Conservation (phyloP, 208 protist genomes). For the Acanthamoeba lenticulata region DNA sequence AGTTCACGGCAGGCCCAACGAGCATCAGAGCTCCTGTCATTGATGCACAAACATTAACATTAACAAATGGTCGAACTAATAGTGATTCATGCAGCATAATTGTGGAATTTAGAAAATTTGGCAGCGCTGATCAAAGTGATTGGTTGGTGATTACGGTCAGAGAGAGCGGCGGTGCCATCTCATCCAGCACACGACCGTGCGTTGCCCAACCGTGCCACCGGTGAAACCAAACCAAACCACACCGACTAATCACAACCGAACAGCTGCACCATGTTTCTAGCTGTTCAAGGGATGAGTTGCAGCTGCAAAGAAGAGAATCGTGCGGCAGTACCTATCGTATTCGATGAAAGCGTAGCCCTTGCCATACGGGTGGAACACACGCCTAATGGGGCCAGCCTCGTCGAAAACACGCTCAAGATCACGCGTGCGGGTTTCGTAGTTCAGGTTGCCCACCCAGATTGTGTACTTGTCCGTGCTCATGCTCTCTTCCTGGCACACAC, state of each 20-base stretch:
- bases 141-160: too few relatives aligned
- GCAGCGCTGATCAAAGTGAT: not conserved
- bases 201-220: not conserved
- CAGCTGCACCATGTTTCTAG: not conserved
- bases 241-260: not conserved
- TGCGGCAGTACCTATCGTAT: not conserved
- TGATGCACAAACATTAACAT: not conserved
- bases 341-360: conserved; percentile 36
- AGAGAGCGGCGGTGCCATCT: too few relatives aligned
- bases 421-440: not conserved
- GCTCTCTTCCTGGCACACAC: too few relatives aligned
- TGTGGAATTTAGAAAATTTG: not conserved
- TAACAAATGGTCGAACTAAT: not conserved
- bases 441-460: conserved; percentile 23
- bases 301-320: not conserved
- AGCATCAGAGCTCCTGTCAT: not conserved
- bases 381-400: not conserved
- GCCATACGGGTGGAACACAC: not conserved
- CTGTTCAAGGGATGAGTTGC: not conserved
- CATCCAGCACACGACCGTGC: not conserved
- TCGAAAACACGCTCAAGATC: not conserved
- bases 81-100: not conserved
- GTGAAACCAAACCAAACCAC: not conserved
- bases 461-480: conserved; percentile 35
- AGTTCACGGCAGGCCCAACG: not conserved